Evolutionary conservation across 768 basidiomycete species (phyloP).

Genomic region (Lanmaoa pseudosensibilis): DNA sequence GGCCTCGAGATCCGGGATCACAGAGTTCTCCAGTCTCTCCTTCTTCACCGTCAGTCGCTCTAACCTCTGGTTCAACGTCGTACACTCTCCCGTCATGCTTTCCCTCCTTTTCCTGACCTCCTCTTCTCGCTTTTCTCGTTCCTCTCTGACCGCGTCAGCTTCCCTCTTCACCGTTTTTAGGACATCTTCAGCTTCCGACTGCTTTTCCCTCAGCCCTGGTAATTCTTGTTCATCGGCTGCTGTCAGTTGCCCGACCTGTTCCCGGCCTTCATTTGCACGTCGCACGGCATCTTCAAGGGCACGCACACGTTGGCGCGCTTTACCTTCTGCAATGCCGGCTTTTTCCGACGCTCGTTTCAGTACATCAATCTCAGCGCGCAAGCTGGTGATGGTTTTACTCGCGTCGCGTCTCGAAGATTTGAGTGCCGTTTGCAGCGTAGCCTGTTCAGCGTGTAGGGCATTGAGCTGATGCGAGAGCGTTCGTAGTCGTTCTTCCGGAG

Average conservation of each 20-base stretch:
- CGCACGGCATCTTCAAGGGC: conserved; percentile 89
- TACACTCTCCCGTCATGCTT: conserved; percentile 56
- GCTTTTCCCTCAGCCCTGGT: conserved; percentile 40
- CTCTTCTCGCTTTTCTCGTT: conserved; percentile 50
- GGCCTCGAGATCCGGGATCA: conserved; percentile 67
- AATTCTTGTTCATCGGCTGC: conserved; percentile 41
- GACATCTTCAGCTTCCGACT: conserved; percentile 42
- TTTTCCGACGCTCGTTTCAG: conserved; percentile 85
- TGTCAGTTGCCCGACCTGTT: conserved; percentile 43
- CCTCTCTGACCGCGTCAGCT: conserved; percentile 45
- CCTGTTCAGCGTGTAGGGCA: conserved; percentile 62
- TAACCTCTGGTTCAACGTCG: conserved; percentile 54
- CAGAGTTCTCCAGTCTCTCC: conserved; percentile 60
- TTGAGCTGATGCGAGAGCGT: conserved; percentile 71
- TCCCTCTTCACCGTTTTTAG: conserved; percentile 42
- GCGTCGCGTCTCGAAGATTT: conserved; percentile 79
- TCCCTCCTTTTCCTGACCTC: conserved; percentile 56
- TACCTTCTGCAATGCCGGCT: conserved; percentile 66
- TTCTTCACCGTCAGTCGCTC: conserved; percentile 66
- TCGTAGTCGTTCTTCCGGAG: conserved; percentile 63
- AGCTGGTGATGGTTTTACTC: conserved; percentile 78
- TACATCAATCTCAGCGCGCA: conserved; percentile 82
- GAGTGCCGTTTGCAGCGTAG: conserved; percentile 63
- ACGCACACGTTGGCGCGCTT: conserved; percentile 83
- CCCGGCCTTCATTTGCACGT: conserved; percentile 61